These are phyloP conservation scores for Hypoxylon rickii DNA, from an alignment of 495 filamentous ascomycete species.

Conservation along the genomic window DNA sequence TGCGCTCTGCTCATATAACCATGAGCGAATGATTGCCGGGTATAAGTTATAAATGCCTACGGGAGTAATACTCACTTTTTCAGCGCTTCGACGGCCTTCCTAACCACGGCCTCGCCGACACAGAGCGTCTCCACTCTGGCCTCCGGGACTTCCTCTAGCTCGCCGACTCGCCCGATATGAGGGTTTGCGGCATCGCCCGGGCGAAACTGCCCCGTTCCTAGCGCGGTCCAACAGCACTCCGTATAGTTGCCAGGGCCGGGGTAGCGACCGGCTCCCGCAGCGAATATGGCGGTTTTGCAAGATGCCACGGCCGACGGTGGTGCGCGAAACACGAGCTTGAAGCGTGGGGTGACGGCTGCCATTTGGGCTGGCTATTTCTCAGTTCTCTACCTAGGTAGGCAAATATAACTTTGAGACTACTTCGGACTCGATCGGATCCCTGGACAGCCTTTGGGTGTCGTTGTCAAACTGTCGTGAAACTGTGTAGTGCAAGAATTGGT, in stretches of 20 bases:
- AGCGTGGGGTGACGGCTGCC: slow-evolving; percentile 10
- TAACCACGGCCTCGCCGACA: slow-evolving; percentile 47
- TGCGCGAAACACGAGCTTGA: slow-evolving; percentile 61
- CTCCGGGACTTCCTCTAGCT: slow-evolving; percentile 56
- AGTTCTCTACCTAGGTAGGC: no score
- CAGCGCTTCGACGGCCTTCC: slow-evolving; percentile 59
- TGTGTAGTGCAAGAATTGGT: not conserved
- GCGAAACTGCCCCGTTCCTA: slow-evolving; percentile 51
- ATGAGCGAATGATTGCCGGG: not conserved
- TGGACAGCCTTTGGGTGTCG: no score
- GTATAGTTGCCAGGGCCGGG: slow-evolving; percentile 61
- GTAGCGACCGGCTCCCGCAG: slow-evolving; percentile 65
- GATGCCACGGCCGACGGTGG: slow-evolving; percentile 52
- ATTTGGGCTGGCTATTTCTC: no score
- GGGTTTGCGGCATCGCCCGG: slow-evolving; percentile 60
- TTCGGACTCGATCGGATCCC: no score
- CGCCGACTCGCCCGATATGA: slow-evolving; percentile 57
- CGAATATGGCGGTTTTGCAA: slow-evolving; percentile 66
- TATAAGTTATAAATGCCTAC: no score
- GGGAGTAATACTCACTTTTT: slow-evolving; percentile 67
- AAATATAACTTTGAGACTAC: no score
- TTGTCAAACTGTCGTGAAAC: slow-evolving; percentile 27
- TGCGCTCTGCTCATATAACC: no score
- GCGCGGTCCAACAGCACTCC: slow-evolving; percentile 60
- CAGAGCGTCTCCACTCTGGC: slow-evolving; percentile 59